Conservation (phyloP, 768 basidiomycete species). For the Cystofilobasidium capitatum region DNA sequence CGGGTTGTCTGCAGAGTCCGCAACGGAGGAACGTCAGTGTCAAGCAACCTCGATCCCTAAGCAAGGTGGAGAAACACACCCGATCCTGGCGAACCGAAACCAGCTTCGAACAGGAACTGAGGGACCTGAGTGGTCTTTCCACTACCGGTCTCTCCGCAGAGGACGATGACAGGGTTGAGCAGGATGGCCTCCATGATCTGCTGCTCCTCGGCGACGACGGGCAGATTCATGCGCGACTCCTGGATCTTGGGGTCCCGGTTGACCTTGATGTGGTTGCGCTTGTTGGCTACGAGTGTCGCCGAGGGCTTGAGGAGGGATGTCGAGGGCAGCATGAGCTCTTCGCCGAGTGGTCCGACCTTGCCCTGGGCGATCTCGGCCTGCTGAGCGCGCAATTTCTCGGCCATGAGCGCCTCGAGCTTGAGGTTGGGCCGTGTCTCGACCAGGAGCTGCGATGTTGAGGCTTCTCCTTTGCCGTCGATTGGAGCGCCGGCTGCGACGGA, state of each 20-base stretch:
- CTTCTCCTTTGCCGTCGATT: neutral
- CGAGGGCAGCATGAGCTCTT: slow-evolving; percentile 55
- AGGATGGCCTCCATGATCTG: slow-evolving; percentile 83
- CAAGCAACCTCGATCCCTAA: neutral
- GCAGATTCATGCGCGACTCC: slow-evolving; percentile 66
- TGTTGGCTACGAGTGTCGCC: slow-evolving; percentile 23
- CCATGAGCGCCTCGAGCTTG: slow-evolving; percentile 31
- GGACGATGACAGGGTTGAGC: slow-evolving; percentile 73
- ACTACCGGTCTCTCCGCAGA: slow-evolving; percentile 91
- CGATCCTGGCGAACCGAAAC: slow-evolving; percentile 72
- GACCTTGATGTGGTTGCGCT: slow-evolving; percentile 48
- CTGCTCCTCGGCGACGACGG: slow-evolving; percentile 88
- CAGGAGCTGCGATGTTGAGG: neutral
- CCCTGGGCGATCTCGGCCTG: neutral
- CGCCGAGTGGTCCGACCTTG: slow-evolving; percentile 67
- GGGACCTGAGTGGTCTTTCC: slow-evolving; percentile 98
- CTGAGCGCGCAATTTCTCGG: neutral
- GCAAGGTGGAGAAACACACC: slow-evolving; percentile 48
- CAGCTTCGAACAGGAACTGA: slow-evolving; percentile 95
- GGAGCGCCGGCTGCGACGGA: neutral
- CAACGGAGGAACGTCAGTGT: neutral
- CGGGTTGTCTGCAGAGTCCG: slow-evolving; percentile 61
- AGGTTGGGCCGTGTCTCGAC: slow-evolving; percentile 25
- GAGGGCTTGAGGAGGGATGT: slow-evolving; percentile 47
- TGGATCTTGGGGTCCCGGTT: slow-evolving; percentile 60